Evolutionary conservation across 331 rosid species (phyloP).

Genomic region (Cydonia oblonga): DNA sequence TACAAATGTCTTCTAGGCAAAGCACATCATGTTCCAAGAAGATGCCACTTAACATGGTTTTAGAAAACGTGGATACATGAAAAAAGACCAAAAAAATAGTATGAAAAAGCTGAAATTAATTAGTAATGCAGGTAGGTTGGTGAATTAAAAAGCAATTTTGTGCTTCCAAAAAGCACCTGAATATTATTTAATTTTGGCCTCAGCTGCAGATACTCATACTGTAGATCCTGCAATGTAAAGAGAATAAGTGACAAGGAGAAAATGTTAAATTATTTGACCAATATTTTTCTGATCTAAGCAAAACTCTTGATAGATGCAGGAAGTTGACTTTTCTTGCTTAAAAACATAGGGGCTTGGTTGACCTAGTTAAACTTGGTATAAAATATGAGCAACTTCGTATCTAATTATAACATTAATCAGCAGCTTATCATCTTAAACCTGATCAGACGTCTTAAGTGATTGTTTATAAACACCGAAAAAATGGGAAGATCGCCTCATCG

Average conservation of each 20-base stretch:
- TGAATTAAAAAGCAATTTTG: background rate
- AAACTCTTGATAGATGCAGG: background rate
- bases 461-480: background rate
- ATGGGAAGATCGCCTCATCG: background rate
- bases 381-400: background rate
- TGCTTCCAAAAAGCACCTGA: background rate
- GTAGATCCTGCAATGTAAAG: background rate
- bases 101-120: background rate
- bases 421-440: background rate
- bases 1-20: background rate
- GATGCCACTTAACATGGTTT: background rate
- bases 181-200: background rate
- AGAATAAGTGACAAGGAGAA: background rate
- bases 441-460: background rate
- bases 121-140: background rate
- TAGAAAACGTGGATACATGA: background rate
- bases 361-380: background rate
- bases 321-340: background rate
- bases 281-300: background rate
- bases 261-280: background rate
- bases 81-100: background rate
- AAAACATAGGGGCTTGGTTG: background rate
- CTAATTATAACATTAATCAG: background rate
- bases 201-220: background rate
- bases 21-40: background rate